Base-by-base conservation (phyloP, 192 early-diverging fungal species). In the Dissophora ornata region DNA sequence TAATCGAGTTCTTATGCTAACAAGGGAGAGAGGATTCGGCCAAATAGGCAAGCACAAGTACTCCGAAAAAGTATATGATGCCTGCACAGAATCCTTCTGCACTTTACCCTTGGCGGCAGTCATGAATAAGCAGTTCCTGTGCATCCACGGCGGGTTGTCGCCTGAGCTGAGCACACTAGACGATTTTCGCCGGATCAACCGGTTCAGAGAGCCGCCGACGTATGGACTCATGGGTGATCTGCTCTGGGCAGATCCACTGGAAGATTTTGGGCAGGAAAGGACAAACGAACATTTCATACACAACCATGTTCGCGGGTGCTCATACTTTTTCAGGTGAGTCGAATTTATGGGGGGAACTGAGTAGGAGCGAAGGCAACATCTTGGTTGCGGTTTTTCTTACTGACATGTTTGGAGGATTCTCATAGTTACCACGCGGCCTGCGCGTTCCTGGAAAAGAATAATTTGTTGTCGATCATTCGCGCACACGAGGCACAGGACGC, bases 401-500 rank as follows among this genome's bases (percentile, higher is more conserved):
- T 55, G 34, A 32, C 21, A 32, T 55, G 21, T 40, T 58, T 5
- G 15, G n/a, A n/a, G 28, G 34, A 41, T 51, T 10, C 30, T 7
- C 26, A 41, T 61, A 92, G 89, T 83, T 96, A 96, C 67, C 87
- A 90, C 54, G 94, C 96, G 11, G 94, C 92, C 7, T 96, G 94
- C 51, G 88, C 90, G 28, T 98, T 98, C 71, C 85, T 98, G 75
- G 94, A 98, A 81, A 83, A 89, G 58, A 98, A 98, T 80, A 91
- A 92, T 67, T 84, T 98, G 28, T 78, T 98, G 62, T 95, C 94
- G 16, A 89, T 98, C 44, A 96, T 98, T 70, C 91, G 96, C 33
- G 96, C 96, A 25, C 96, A 98, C 77, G 96, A 98, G 80, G 96
- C 96, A 26, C 96, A 97, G 74, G 94, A 96, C 81, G 89, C 93